Evolutionary conservation across 1,284 basidiomycete species (phyloP).

Genomic region (Rhodotorula sp.): DNA sequence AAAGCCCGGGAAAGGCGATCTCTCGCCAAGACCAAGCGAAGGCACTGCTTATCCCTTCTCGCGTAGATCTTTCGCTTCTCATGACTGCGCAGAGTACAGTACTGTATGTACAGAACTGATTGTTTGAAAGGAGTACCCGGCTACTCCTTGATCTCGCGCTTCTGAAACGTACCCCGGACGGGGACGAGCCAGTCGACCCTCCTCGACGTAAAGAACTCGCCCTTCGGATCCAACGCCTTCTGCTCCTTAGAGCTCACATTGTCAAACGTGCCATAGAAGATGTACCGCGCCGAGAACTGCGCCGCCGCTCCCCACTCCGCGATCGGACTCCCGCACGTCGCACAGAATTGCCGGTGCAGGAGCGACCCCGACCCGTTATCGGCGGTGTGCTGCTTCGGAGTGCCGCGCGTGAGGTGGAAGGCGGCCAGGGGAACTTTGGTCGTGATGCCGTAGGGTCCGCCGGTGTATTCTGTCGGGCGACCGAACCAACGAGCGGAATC

Average conservation of each 20-base stretch:
- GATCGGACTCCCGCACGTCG: neutral
- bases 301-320: conserved; percentile 3
- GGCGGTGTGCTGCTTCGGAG: neutral
- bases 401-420: neutral
- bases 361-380: conserved; percentile 6
- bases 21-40: no score
- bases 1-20: no score
- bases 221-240: conserved; percentile 3
- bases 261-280: conserved; percentile 6
- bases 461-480: neutral
- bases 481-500: neutral
- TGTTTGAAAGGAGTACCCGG: no score
- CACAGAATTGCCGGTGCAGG: conserved; percentile 3
- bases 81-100: no score
- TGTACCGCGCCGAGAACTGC: neutral
- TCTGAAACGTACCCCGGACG: conserved; percentile 2
- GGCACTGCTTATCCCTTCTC: no score
- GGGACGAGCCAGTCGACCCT: neutral
- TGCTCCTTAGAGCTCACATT: neutral
- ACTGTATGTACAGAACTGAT: no score
- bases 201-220: conserved; percentile 10
- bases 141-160: conserved; percentile 5
- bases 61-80: no score
- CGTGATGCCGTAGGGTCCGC: conserved; percentile 1
- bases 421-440: neutral